Conservation (phyloP, 495 filamentous ascomycete genomes). For the Rusavskia elegans region DNA sequence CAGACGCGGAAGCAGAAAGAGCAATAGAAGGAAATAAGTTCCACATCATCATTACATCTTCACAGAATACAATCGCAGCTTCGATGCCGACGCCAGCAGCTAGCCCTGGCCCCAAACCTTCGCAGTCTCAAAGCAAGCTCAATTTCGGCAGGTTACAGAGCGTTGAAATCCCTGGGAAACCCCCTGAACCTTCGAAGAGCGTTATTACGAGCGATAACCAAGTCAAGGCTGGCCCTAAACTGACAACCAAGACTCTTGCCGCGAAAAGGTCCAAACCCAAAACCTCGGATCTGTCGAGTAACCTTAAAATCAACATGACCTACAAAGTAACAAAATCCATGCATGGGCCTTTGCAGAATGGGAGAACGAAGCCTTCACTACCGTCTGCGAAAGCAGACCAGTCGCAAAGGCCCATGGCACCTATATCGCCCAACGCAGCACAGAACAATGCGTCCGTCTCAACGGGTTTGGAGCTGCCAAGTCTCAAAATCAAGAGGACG, state of each 20-base stretch:
- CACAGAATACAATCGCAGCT: constrained; percentile 14
- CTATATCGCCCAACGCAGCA: constrained; percentile 16
- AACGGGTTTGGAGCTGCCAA: not conserved
- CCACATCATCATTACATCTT: constrained; percentile 26
- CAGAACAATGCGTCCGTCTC: constrained; percentile 22
- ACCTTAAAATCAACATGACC: constrained; percentile 20
- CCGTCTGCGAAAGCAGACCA: no score
- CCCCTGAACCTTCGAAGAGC: constrained; percentile 4
- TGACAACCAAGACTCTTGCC: constrained; percentile 18
- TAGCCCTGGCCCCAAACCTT: constrained; percentile 36
- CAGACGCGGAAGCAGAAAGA: constrained; percentile 24
- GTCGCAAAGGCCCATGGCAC: no score
- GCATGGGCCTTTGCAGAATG: constrained; percentile 9
- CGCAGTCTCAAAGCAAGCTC: constrained; percentile 20
- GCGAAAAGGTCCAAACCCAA: not conserved
- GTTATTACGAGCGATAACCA: not conserved
- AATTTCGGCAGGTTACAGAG: constrained; percentile 7
- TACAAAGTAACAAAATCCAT: constrained; percentile 25
- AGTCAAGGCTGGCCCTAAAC: constrained; percentile 7
- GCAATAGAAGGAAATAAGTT: constrained; percentile 17
- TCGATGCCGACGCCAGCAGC: constrained; percentile 48
- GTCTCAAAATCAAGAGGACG: not conserved
- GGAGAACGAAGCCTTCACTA: not conserved
- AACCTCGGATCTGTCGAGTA: constrained; percentile 12
- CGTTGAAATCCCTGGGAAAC: constrained; percentile 10